These are phyloP conservation scores for Claviceps digitariae DNA, from an alignment of 2,329 filamentous ascomycete genomes.

Conservation along the genomic window DNA sequence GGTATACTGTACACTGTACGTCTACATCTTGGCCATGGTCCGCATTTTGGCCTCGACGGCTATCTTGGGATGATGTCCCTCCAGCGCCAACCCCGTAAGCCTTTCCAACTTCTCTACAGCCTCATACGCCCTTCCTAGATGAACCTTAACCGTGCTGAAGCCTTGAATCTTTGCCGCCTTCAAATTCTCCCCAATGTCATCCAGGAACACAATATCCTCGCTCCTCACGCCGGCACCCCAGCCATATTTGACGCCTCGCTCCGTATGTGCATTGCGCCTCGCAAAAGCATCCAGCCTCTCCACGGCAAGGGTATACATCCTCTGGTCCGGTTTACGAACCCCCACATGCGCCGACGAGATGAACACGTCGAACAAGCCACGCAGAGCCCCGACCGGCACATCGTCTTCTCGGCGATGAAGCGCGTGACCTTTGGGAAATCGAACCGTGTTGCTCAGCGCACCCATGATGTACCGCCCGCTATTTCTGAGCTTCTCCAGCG, in stretches of 20 bases:
- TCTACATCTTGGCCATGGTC: conserved; percentile 28
- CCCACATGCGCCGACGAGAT: conserved; percentile 78
- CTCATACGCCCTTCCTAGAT: conserved; percentile 61
- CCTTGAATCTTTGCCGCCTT: conserved; percentile 64
- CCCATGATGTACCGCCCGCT: conserved; percentile 58
- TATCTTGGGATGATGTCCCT: conserved; percentile 39
- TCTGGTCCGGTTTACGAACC: conserved; percentile 72
- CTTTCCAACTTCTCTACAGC: conserved; percentile 72
- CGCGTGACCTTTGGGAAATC: conserved; percentile 63
- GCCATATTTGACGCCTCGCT: conserved; percentile 24
- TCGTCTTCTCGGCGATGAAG: conserved; percentile 38
- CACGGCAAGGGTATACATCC: conserved; percentile 66
- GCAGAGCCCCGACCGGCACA: conserved; percentile 41
- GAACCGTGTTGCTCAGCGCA: conserved; percentile 80
- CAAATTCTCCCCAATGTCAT: conserved; percentile 89
- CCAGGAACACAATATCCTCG: conserved; percentile 69
- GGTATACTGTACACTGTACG: not conserved
- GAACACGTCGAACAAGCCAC: conserved; percentile 69
- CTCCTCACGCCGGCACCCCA: conserved; percentile 40
- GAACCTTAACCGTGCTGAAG: conserved; percentile 74
- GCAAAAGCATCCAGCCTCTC: conserved; percentile 51
- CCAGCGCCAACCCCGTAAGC: conserved; percentile 54
- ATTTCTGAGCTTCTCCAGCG: conserved; percentile 53
- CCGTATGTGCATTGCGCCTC: conserved; percentile 30
- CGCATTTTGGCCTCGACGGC: conserved; percentile 26